phyloP scores from a whole-genome alignment of 2,329 filamentous ascomycete genomes.

The Clonostachys rhizophaga region DNA sequence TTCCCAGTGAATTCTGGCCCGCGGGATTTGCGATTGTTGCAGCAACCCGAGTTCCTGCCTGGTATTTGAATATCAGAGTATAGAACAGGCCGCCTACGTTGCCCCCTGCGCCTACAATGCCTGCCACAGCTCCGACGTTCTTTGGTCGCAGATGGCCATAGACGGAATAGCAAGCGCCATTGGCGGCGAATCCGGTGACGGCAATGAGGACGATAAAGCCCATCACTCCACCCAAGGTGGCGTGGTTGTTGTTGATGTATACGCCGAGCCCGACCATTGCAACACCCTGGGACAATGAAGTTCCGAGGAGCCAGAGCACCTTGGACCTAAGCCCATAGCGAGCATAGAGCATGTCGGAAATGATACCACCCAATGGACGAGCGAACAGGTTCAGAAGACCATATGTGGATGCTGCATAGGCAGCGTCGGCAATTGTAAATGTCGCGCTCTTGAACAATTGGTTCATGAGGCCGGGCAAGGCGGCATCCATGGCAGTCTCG shows the following conservation, averaged over 20 bases:
- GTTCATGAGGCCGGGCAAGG: constrained; percentile 26
- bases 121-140: constrained; percentile 75
- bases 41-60: not conserved
- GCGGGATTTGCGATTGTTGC: not conserved
- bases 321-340: constrained; percentile 14
- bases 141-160: constrained; percentile 82
- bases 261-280: constrained; percentile 53
- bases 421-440: constrained; percentile 40
- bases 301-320: constrained; percentile 25
- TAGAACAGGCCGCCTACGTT: constrained; percentile 86
- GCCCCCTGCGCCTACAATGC: constrained; percentile 72
- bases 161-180: constrained; percentile 82
- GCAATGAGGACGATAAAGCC: constrained; percentile 74
- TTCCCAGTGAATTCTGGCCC: not conserved
- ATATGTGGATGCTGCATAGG: constrained; percentile 59
- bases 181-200: constrained; percentile 79
- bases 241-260: constrained; percentile 43
- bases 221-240: constrained; percentile 54
- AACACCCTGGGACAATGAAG: constrained; percentile 51
- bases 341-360: constrained; percentile 46
- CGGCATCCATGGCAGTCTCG: constrained; percentile 50
- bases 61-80: constrained; percentile 49
- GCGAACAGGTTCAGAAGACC: constrained; percentile 68
- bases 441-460: constrained; percentile 42
- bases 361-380: constrained; percentile 59